Evolutionary conservation across 768 basidiomycete genomes (phyloP).

Genomic region (Cystobasidium tubakii): DNA sequence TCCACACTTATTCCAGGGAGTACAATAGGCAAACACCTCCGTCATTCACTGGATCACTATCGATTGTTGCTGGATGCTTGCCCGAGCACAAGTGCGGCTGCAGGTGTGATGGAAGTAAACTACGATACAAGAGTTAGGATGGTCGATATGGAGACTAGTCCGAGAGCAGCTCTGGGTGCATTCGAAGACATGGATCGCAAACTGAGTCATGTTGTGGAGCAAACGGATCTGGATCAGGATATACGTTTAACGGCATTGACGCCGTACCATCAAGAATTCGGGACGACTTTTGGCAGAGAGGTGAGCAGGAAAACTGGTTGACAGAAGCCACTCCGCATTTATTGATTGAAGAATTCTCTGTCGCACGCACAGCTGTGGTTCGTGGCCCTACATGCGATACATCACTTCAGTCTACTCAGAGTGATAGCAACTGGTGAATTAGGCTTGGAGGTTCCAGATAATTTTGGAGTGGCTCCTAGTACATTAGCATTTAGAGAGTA

Average conservation of each 20-base stretch:
- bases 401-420: slow-evolving; percentile 28
- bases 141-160: slow-evolving; percentile 26
- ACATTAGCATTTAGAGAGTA: slow-evolving; percentile 34
- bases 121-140: slow-evolving; percentile 28
- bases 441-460: slow-evolving; percentile 26
- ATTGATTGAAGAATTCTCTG: too few species aligned
- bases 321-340: too few species aligned
- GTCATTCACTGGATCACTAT: slow-evolving; percentile 29
- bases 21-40: slow-evolving; percentile 29
- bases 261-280: slow-evolving; percentile 34
- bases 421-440: slow-evolving; percentile 41
- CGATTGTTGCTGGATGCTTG: slow-evolving; percentile 17
- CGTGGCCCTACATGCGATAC: slow-evolving; percentile 33
- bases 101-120: slow-evolving; percentile 17
- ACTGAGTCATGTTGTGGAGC: background rate
- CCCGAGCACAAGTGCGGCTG: background rate
- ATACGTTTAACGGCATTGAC: slow-evolving; percentile 18
- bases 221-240: slow-evolving; percentile 10
- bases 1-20: slow-evolving; percentile 3
- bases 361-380: slow-evolving; percentile 38
- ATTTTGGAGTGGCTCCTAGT: slow-evolving; percentile 45
- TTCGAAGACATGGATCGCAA: slow-evolving; percentile 17
- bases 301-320: background rate
- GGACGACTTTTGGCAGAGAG: slow-evolving; percentile 22
- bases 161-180: background rate